Evolutionary conservation across 805 yeast genomes (phyloP).

Genomic region (Wickerhamiella kurtzmanii): DNA sequence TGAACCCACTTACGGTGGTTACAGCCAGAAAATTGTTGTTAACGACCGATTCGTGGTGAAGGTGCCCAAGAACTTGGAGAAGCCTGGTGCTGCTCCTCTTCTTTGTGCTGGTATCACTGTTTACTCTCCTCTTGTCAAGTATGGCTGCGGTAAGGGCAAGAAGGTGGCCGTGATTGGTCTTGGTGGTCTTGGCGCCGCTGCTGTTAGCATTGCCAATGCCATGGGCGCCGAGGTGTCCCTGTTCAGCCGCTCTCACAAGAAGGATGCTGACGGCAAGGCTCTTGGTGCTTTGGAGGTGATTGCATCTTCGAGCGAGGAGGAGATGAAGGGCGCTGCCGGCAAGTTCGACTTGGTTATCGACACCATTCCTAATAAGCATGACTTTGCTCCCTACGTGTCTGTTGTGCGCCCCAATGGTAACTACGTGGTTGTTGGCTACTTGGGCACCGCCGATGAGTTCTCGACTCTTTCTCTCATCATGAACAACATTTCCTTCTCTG

Average conservation of each 20-base stretch:
- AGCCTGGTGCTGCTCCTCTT: conserved; percentile 53
- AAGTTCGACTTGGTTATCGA: conserved; percentile 43
- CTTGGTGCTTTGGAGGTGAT: conserved; percentile 46
- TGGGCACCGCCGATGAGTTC: conserved; percentile 29
- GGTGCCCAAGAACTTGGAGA: conserved; percentile 42
- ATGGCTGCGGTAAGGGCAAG: conserved; percentile 36
- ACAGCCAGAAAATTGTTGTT: conserved; percentile 23
- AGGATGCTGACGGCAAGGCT: conserved; percentile 39
- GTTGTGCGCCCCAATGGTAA: conserved; percentile 45
- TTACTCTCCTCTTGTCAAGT: conserved; percentile 45
- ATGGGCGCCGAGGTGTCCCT: conserved; percentile 50
- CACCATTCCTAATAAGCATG: conserved; percentile 37
- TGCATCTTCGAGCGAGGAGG: conserved; percentile 34
- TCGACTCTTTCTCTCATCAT: conserved; percentile 36
- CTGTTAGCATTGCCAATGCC: conserved; percentile 43
- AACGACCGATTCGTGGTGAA: conserved; percentile 52
- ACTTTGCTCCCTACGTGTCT: conserved; percentile 35
- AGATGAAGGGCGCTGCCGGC: conserved; percentile 23
- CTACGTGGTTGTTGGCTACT: conserved; percentile 56
- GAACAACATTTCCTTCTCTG: conserved; percentile 26
- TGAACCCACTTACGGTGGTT: conserved; percentile 42
- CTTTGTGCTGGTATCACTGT: conserved; percentile 70
- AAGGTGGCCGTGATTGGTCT: conserved; percentile 49
- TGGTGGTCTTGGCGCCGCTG: conserved; percentile 58
- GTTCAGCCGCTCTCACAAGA: conserved; percentile 37